Base-by-base conservation (phyloP, 371 early-diverging fungal species). In the Apophysomyces elegans region DNA sequence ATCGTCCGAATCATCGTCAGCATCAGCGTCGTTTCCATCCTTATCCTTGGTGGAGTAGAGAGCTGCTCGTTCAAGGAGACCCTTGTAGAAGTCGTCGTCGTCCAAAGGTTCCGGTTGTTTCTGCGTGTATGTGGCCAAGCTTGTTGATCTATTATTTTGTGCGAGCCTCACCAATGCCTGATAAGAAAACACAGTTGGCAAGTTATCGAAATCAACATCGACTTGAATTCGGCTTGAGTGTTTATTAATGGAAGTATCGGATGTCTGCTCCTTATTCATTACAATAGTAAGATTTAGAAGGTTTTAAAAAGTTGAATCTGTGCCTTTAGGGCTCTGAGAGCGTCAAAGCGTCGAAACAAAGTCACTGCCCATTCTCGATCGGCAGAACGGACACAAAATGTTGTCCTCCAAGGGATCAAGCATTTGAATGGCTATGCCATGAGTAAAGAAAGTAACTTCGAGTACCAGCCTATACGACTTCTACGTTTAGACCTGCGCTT, bases 121-220 rank as follows among this genome's bases (percentile, higher is more conserved):
- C 13, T 32, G 61, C 9, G 44, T n/a, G 39, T 14, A 18, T 44
- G 26, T 56, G 21, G 50, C 21, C 47, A 26, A 5, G 7, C 21
- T 21, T 50, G 54, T 21, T 21, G 21, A 21, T 21, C 9, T 21
- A 9, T 16, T 50, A 21, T 58, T 39, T 54, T 65, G 46, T 21
- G 37, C 38, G 16, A 26, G 56, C 37, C 62, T 65, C 35, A 63
- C 16, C 13, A 70, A 56, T 12, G 65, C 70, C 35, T 56, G 65
- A 37, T 70, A 70, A 5, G 70, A 70, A 41, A 70, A 62, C 38
- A 70, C 59, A 3, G 66, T 56, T 36, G 70, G 70, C 45, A 56
- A 47, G 11, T 61, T 39, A 32, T 61, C 56, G 43, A 58, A 32
- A 44, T 67, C 62, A 12, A 70, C 12, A 44, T 60, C 58, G 37